Percentiles rank a stretch among this genome's conserved stretches.
Conservation (phyloP, 495 filamentous ascomycete species). For the Trichoderma orchidacearum region DNA sequence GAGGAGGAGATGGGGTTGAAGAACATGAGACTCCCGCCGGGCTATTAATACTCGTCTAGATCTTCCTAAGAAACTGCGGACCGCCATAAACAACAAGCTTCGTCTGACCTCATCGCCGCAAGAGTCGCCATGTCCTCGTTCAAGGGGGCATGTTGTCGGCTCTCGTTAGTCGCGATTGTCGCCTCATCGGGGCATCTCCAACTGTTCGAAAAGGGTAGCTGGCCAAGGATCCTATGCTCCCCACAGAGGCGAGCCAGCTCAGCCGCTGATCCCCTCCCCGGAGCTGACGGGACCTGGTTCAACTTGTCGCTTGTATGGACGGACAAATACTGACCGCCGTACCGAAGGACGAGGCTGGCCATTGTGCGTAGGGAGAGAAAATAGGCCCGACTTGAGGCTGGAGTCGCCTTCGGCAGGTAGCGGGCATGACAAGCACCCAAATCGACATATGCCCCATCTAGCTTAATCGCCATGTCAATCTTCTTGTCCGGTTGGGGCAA, state of each 20-base stretch:
- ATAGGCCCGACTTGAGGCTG: not conserved
- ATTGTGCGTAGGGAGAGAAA: not conserved
- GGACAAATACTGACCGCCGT: not conserved
- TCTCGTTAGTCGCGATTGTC: not conserved
- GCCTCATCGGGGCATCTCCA: not conserved
- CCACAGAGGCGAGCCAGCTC: not conserved
- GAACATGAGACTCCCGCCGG: not conserved
- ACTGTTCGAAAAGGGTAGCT: not conserved
- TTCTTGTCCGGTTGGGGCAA: not conserved
- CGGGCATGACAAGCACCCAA: not conserved
- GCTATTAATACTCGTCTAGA: not conserved
- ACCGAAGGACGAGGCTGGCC: not conserved
- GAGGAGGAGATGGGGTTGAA: not conserved
- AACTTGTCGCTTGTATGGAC: not conserved
- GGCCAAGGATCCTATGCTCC: not conserved
- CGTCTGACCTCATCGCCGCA: too few relatives aligned
- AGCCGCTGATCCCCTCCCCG: not conserved
- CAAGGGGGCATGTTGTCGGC: not conserved
- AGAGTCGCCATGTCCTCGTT: too few relatives aligned
- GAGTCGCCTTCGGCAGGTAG: not conserved
- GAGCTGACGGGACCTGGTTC: not conserved
- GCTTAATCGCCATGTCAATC: not conserved
- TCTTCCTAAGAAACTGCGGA: too few relatives aligned
- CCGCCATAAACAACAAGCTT: too few relatives aligned
- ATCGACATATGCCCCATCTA: not conserved